Evolutionary conservation across 2,329 filamentous ascomycete genomes (phyloP), one percentile per base, ranked within the genome.

Genomic region (Clarireedia homoeocarpa): DNA sequence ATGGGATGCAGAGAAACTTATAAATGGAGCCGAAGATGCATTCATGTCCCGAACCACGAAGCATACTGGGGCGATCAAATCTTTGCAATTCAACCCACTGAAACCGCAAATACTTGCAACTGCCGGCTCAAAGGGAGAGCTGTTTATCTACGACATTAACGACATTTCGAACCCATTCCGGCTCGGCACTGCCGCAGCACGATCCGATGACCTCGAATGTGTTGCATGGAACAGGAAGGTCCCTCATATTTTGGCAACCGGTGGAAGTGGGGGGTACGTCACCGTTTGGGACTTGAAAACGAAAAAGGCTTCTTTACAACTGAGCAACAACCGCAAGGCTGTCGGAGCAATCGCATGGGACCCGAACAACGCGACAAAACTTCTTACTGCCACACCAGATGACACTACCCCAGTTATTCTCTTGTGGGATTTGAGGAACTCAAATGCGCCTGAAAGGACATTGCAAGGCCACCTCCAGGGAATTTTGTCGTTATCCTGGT

Each of bases 151-250:
- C 77, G 92, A 99, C 68, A 77, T 97, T 64, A 91, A 95, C 73
- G 91, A 97, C 71, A 81, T 91, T 64, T 82, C 83, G 56, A 94
- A 88, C 69, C 89, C 92, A 5, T 95, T 95, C 74, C 84, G 91
- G 61, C 78, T 99, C 34, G 94, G 94, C 58, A 95, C 89, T 62
- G 82, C 88, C 39, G 89, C 89, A 44, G 91, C 91, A 61, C 87
- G 92, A 69, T 88, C 91, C 40, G 92, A 97, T 67, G 94, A 99
- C 66, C 89, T 97, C 62, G 94, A 97, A 67, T 95, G 91, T 63
- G 78, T 99, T 59, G 92, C 96, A 65, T 99, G 95, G 95, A 99
- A 99, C 74, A 91, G 91, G 69, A 97, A 95, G 75, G 92, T 97
- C 44, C 84, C 92, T 14, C 92, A 99, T 70, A 99, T 99, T 70